Conservation (phyloP, 2,329 filamentous ascomycete species). For the Phyllosticta capitalensis region DNA sequence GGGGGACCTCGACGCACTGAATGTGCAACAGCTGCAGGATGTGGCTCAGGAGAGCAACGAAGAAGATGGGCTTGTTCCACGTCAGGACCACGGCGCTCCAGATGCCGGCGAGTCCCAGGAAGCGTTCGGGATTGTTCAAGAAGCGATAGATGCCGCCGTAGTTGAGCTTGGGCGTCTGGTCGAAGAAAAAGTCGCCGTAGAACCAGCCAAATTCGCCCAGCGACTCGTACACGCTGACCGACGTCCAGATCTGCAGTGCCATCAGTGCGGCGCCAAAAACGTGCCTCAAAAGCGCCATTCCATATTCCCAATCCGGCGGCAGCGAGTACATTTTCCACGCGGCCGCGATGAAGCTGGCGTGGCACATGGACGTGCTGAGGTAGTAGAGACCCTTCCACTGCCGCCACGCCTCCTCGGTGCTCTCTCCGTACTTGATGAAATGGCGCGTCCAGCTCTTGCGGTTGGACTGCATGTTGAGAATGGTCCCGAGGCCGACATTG, state of each 20-base stretch:
- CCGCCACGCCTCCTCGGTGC: constrained; percentile 81
- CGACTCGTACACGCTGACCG: constrained; percentile 85
- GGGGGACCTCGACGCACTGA: constrained; percentile 85
- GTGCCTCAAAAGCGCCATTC: constrained; percentile 77
- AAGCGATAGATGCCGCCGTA: constrained; percentile 98
- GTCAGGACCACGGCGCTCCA: constrained; percentile 95
- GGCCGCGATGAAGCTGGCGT: constrained; percentile 77
- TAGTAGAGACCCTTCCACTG: constrained; percentile 98
- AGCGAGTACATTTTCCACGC: constrained; percentile 93
- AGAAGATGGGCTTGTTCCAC: constrained; percentile 76
- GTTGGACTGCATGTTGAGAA: constrained; percentile 77
- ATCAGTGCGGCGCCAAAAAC: constrained; percentile 74
- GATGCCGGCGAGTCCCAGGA: constrained; percentile 86
- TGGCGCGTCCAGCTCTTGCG: constrained; percentile 94
- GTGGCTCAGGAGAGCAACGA: constrained; percentile 77
- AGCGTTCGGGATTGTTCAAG: constrained; percentile 91
- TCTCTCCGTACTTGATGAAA: constrained; percentile 94
- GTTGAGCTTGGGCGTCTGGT: constrained; percentile 76
- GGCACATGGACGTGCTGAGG: constrained; percentile 82
- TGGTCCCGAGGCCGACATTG: constrained; percentile 73
- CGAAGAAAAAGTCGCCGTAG: constrained; percentile 97
- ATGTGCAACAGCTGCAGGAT: constrained; percentile 80
- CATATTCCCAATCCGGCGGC: constrained; percentile 79
- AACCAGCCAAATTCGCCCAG: constrained; percentile 98
- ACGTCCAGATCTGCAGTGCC: constrained; percentile 84